Base-by-base conservation (phyloP, 202 grass and related monocot genomes). In the Musa balbisiana region DNA sequence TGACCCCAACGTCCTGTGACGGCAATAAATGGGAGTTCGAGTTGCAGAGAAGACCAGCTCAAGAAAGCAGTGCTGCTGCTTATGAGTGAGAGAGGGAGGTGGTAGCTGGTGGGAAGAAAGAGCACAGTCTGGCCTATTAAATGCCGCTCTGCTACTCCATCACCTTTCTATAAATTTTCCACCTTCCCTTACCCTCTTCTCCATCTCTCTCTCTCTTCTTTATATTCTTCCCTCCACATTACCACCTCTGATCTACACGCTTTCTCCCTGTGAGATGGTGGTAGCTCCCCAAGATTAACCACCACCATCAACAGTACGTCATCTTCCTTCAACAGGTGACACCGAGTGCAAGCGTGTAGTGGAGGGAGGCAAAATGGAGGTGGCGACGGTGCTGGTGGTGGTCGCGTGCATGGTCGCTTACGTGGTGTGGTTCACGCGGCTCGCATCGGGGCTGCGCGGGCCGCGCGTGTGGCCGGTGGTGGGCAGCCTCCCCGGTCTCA, bases 11-110 rank as follows among this genome's bases (percentile, higher is more conserved):
- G 81, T 68, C 65, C 62, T 73, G 72, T 83, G 70, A 76, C 80
- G 77, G 85, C 85, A 87, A 65, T 87, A 77, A 83, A 82, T 78
- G 64, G 67, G 74, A 71, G 69, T 33, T 86, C 49, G 82, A 33
- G 70, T 69, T 76, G 76, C 51, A 21, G 77, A 67, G 78, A 13
- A 72, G 66, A 59, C 62, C 67, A 78, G 12, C 50, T 29, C 63
- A 73, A 67, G 43, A 53, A 22, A 27, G 13, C 20, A 21, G 52
- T 66, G 9, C 55, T 66, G 9, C 55, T 75, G 53, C 55, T 80
- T 80, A 65, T 72, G 72, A 79, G 75, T 54, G 80, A 75, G 51
- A 81, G 62, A 75, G 52, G 24, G 33, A 82, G 84, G 68, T 78
- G 69, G 68, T 67, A 79, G 80, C 66, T 80, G 75, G 79, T 71